Conservation (phyloP, 805 yeast genomes). For the Saccharomycopsis sp. region DNA sequence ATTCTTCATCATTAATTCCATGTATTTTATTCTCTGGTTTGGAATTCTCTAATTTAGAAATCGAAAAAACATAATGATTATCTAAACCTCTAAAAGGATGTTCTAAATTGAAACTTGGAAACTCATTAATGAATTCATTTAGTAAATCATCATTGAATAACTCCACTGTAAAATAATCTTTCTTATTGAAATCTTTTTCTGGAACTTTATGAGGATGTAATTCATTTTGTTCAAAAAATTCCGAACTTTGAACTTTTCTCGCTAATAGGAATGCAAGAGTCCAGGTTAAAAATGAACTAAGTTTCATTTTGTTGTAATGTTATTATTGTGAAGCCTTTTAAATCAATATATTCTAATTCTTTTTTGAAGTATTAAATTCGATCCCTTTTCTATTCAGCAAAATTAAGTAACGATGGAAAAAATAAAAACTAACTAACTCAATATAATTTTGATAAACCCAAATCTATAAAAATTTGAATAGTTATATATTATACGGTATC, state of each 20-base stretch:
- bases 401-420: background rate
- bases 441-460: no score
- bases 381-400: background rate
- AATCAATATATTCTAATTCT: no score
- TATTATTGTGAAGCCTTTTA: no score
- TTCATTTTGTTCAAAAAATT: background rate
- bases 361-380: no score
- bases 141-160: constrained; percentile 26
- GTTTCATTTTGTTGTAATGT: background rate
- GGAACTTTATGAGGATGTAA: constrained; percentile 22
- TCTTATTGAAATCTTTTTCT: constrained; percentile 37
- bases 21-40: constrained; percentile 15
- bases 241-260: background rate
- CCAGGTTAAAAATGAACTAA: background rate
- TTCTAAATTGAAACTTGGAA: constrained; percentile 46
- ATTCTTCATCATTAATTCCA: constrained; percentile 16
- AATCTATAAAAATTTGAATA: no score
- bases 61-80: constrained; percentile 58
- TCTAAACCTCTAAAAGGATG: constrained; percentile 53
- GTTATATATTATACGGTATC: no score
- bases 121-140: constrained; percentile 27
- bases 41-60: constrained; percentile 25
- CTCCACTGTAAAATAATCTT: constrained; percentile 58
- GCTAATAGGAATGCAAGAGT: background rate
- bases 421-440: background rate